Base-by-base conservation (phyloP, 1,139 yeast species). In the Geotrichum candidum region DNA sequence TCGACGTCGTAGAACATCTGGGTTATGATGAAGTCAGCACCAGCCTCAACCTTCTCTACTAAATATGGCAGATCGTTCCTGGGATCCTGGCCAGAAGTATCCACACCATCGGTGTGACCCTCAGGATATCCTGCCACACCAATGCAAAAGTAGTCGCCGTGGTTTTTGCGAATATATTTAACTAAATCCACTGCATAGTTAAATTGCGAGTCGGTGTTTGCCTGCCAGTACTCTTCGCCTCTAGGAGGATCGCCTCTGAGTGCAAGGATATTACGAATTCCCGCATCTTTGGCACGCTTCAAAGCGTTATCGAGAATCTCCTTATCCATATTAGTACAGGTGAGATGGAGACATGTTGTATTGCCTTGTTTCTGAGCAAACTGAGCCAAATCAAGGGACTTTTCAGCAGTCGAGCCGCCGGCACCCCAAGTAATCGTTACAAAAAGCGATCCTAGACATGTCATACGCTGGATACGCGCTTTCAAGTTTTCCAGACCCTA, bases 351-450 rank as follows among this genome's bases (percentile, higher is more conserved):
- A 65, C 96, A 92, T 0, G 97, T 90, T 13, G 97, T 90, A 33
- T 92, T 59, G 1, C 89, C 90, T 63, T 91, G 79, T 60, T 87
- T 89, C 58, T 82, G 79, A 69, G 88, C 90, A 69, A 96, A 88
- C 23, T 84, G 79, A 0, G 97, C 97, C 63, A 94, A 78, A 58
- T 89, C 95, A 64, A 94, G 76, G 0, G 97, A 88, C 76, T 90
- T 91, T 61, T 84, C 87, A 60, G 95, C 85, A 4, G 98, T 91
- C 2, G 96, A 86, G 1, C 99, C 99, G 51, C 98, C 98, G 9
- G 99, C 98, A 35, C 99, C 99, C 98, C 99, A 94, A 0, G 99
- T 95, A 11, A 95, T 88, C 1, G 97, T 90, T 60, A 92, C 86
- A 73, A 94, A 95, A 29, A 88, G 76, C 2, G 98, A 98, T 61